Evolutionary conservation across 2,329 filamentous ascomycete species (phyloP).

Genomic region (Phaeosphaeria sp.): DNA sequence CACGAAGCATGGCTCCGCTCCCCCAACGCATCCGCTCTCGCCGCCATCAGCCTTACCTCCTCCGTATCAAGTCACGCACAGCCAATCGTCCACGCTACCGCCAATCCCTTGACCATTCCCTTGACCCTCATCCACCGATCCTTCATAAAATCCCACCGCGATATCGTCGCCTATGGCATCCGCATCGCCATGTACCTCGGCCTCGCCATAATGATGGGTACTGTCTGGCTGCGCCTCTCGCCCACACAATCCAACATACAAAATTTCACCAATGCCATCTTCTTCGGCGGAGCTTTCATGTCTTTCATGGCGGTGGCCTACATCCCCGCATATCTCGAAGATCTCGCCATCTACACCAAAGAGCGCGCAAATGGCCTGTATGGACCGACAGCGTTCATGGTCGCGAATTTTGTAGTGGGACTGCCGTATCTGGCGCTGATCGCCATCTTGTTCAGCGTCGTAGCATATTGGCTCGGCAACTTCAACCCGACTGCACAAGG

Average conservation of each 20-base stretch:
- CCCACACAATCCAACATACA: constrained; percentile 76
- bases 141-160: constrained; percentile 83
- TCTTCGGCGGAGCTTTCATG: constrained; percentile 61
- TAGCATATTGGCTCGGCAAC: constrained; percentile 82
- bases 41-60: background rate
- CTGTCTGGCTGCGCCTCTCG: constrained; percentile 78
- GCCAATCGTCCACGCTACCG: constrained; percentile 29
- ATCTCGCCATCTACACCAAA: constrained; percentile 74
- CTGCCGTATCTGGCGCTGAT: constrained; percentile 83
- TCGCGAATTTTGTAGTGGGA: constrained; percentile 83
- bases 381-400: constrained; percentile 72
- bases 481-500: constrained; percentile 69
- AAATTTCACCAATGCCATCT: constrained; percentile 81
- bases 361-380: constrained; percentile 84
- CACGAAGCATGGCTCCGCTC: constrained; percentile 64
- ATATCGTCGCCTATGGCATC: constrained; percentile 84
- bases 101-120: constrained; percentile 59
- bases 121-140: constrained; percentile 75
- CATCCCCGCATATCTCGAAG: constrained; percentile 82
- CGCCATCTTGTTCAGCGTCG: constrained; percentile 73
- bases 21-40: constrained; percentile 45
- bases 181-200: constrained; percentile 82
- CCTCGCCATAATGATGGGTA: constrained; percentile 86
- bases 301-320: constrained; percentile 72
- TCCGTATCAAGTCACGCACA: background rate